Conservation (phyloP, 192 early-diverging fungal species). For the Coemansia sp. region DNA sequence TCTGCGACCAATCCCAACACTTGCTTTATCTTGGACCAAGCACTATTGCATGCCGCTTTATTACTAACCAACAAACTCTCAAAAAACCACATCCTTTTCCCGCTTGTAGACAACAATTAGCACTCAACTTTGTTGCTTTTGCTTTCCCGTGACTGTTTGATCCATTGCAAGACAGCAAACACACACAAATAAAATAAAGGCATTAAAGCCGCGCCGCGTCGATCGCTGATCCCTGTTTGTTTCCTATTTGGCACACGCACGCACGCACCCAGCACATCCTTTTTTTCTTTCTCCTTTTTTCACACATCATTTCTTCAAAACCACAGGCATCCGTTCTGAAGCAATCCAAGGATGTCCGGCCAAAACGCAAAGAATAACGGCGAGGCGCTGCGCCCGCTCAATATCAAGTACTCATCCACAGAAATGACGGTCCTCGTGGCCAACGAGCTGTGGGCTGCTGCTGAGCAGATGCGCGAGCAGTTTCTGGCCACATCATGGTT, state of each 20-base stretch:
- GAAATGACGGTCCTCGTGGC: constrained; percentile 83
- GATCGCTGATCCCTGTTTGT: constrained; percentile 10
- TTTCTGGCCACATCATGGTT: constrained; percentile 52
- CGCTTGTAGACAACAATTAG: too few species aligned
- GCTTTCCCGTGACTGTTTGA: too few species aligned
- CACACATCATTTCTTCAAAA: too few species aligned
- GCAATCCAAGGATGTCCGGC: constrained; percentile 21
- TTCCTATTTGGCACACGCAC: background rate
- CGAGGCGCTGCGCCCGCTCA: constrained; percentile 66
- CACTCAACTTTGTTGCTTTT: too few species aligned
- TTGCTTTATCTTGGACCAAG: too few species aligned
- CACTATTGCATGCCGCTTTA: too few species aligned
- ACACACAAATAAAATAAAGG: background rate
- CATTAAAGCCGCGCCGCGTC: background rate
- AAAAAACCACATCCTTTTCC: too few species aligned
- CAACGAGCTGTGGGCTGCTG: constrained; percentile 81
- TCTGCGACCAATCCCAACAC: too few species aligned
- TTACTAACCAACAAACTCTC: too few species aligned
- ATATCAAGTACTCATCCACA: constrained; percentile 72
- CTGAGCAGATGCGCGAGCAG: constrained; percentile 81
- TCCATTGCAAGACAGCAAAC: too few species aligned
- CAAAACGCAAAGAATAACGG: constrained; percentile 37
- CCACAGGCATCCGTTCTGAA: too few species aligned
- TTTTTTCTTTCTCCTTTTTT: too few species aligned
- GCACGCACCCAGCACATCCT: constrained; percentile 1